Evolutionary conservation across 2,329 filamentous ascomycete genomes (phyloP), one percentile per base, ranked within the genome.

Genomic region (Colletotrichum falcatum): DNA sequence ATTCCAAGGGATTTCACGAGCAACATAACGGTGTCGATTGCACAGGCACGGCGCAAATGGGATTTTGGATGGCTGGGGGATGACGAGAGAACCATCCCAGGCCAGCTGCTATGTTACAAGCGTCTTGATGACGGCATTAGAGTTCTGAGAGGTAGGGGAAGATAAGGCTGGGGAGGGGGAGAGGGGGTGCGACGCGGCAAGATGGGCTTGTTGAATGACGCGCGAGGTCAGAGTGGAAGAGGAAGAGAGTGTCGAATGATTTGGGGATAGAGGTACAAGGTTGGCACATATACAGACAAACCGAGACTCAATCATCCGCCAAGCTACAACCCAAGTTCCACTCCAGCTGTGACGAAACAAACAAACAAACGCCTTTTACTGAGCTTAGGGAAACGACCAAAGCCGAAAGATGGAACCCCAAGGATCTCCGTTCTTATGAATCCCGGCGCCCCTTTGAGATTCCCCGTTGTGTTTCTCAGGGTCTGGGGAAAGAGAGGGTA

Each of bases 331-430:
- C 58, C 67, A 62, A 30, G 63, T 67, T 37, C 55, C 64, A 66
- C 33, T 58, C 67, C 58, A 59, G 56, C 49, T 55, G 63, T 63
- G 49, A 67, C 63, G 63, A 67, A 70, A 67, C 58, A 51, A 26
- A 33, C 30, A 33, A 4, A 7, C 7, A 59, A 48, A 70, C 61
- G 44, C 26, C 44, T 51, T 42, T 20, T 56, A 51, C 61, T 46
- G 28, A 58, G 48, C 63, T 70, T 62, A 56, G 63, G 51, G 55
- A 70, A 70, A 70, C 39, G 62, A 66, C 59, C 63, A 42, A 59
- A 70, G 67, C 63, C 51, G 33, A 42, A 26, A 48, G 7, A 26
- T 55, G 66, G 51, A n/a, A 37, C 26, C 33, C 39, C 55, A 42
- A 12, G 62, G 55, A 61, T 61, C 62, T 48, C 26, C 26, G 20